Evolutionary conservation across 1,284 basidiomycete genomes (phyloP).

Genomic region (Salmacisia buchloeana): DNA sequence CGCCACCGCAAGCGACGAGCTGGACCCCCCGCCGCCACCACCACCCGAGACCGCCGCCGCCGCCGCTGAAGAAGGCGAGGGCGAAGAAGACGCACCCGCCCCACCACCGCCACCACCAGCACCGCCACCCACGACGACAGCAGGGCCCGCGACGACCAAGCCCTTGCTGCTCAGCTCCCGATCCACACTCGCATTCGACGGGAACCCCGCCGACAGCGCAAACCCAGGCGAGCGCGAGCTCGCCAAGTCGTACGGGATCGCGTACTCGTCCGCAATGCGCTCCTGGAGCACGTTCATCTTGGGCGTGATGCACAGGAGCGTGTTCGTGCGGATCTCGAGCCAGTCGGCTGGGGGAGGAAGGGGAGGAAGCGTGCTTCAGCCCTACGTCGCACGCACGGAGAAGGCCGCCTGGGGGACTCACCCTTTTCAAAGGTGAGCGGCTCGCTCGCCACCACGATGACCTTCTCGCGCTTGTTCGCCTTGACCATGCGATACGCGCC

Average conservation of each 20-base stretch:
- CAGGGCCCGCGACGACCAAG: too few relatives aligned
- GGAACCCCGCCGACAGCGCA: background rate
- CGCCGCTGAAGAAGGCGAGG: too few relatives aligned
- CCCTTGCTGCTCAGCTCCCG: slow-evolving; percentile 4
- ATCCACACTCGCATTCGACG: slow-evolving; percentile 4
- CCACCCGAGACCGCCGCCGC: too few relatives aligned
- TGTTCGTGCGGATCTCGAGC: slow-evolving; percentile 93
- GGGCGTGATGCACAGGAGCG: slow-evolving; percentile 62
- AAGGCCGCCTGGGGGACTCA: slow-evolving; percentile 38
- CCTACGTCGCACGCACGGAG: background rate
- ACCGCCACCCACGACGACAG: too few relatives aligned
- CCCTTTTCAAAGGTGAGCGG: slow-evolving; percentile 64
- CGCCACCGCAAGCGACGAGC: too few relatives aligned
- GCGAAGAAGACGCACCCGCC: too few relatives aligned
- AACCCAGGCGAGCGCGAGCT: background rate
- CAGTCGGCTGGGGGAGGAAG: slow-evolving; percentile 65
- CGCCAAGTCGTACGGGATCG: slow-evolving; percentile 2
- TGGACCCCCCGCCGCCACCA: too few relatives aligned
- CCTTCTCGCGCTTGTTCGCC: slow-evolving; percentile 80
- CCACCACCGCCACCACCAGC: too few relatives aligned
- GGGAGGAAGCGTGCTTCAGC: background rate
- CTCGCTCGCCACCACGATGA: slow-evolving; percentile 68
- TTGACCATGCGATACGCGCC: slow-evolving; percentile 60
- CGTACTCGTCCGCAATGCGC: slow-evolving; percentile 79
- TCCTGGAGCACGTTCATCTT: slow-evolving; percentile 82